Base-by-base conservation (phyloP, 108 stramenopile genomes). In the Phaeodactylum tricornutum region DNA sequence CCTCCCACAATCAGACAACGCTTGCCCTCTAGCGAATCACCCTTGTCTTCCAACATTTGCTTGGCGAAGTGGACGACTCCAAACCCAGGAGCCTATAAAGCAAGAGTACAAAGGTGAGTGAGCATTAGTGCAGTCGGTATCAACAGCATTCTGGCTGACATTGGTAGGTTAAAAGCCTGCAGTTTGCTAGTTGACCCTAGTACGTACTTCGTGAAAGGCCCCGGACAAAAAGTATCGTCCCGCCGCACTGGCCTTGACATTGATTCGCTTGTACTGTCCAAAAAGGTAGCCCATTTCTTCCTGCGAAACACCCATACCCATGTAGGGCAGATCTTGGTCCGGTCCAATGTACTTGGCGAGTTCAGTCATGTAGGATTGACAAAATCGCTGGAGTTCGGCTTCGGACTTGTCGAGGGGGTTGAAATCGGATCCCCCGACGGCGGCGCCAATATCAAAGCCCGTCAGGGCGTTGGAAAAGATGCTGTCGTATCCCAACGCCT, bases 201-300 rank as follows among this genome's bases (percentile, higher is more conserved):
- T 7, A 59, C 65, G 8, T 48, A 67, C 62, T 33, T 50, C 39
- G 43, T 47, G 30, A 41, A 60, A 38, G 16, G 32, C 27, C 39
- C 68, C 39, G 9, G 72, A 68, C 50, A 82, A 53, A 43, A 91
- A 77, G 30, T 64, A 59, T 8, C 64, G 62, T n/a, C 75, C 72
- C 3, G 50, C 50, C 20, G 47, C 56, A n/a, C 74, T 67, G 29
- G 43, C 58, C 59, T 71, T 68, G 2, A 59, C 40, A 51, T 77
- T 81, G 58, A 96, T 89, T 31, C 96, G 78, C 74, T 98, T 98
- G 88, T 96, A 98, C 69, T 97, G 96, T 23, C 98, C 98, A 62
- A 76, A 96, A 47, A 98, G 58, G 60, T 92, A 98, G 42, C 96
- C 96, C 50, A 97, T 71, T 75, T 96, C 95, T 38, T 81, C 79